These are phyloP conservation scores for Peterozyma toletana DNA, from an alignment of 805 yeast species.

Conservation along the genomic window DNA sequence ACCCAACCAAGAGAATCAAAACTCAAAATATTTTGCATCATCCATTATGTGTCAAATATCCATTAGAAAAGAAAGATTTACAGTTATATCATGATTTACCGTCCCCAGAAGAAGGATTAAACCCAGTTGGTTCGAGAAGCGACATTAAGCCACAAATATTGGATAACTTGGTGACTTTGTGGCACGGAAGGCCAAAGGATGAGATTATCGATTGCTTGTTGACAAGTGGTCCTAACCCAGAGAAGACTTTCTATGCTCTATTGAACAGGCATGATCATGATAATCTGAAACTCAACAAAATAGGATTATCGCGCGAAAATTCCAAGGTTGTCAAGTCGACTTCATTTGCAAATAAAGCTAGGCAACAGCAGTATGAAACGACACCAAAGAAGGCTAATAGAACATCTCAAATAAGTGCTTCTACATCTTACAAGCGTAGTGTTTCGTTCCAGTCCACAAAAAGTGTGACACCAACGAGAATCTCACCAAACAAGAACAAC, in stretches of 20 bases:
- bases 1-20: conserved; percentile 65
- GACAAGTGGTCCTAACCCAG: conserved; percentile 21
- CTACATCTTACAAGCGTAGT: conserved; percentile 35
- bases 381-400: conserved; percentile 20
- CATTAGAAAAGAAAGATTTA: conserved; percentile 37
- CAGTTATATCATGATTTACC: conserved; percentile 35
- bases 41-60: conserved; percentile 46
- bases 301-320: conserved; percentile 3
- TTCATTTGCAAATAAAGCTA: conserved; percentile 9
- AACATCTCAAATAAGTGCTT: conserved; percentile 28
- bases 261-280: conserved; percentile 28
- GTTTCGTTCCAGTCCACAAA: conserved; percentile 27
- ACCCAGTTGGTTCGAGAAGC: conserved; percentile 37
- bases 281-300: conserved; percentile 11
- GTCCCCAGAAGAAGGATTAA: conserved; percentile 45
- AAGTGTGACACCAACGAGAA: conserved; percentile 13
- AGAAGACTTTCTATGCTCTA: conserved; percentile 29
- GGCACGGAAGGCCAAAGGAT: conserved; percentile 45
- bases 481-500: conserved; percentile 8
- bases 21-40: conserved; percentile 60
- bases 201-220: conserved; percentile 21
- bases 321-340: conserved; percentile 2
- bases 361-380: conserved; percentile 13
- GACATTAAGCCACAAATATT: conserved; percentile 47
- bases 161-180: conserved; percentile 46